Evolutionary conservation across 352 stramenopile genomes (phyloP), one percentile per base, ranked within the genome.

Genomic region (Pythium monospermum): DNA sequence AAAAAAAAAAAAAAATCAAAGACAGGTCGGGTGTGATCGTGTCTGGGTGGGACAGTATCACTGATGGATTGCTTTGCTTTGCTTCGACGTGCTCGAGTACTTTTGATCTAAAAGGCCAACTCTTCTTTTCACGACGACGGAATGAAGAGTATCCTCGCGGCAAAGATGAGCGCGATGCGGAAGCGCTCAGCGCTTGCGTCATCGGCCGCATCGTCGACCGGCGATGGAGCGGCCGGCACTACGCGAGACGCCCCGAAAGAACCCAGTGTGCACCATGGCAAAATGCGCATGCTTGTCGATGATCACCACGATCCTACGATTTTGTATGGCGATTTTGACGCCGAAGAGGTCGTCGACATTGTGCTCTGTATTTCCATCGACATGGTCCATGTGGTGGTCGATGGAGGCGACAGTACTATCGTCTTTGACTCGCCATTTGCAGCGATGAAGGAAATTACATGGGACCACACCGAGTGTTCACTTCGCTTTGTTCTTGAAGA

Each of bases 401-500:
- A 78, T 16, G 39, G n/a, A n/a, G n/a, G 66, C 10, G 51, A 72
- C 6, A 71, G 64, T 30, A 66, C 59, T 18, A 40, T 74, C 21
- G 39, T 81, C 26, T 85, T 81, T 22, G 64, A 84, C 49, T 64
- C 61, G 2, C 43, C 46, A 3, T 73, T 71, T 37, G 52, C 46
- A 0, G 13, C 54, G 21, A 63, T 89, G 45, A 85, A 76, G 48
- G 71, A 89, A 32, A 78, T 87, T 22, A 54, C 79, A 8, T 89
- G 78, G 78, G 68, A 89, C 35, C 61, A 89, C 46, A 84, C 65
- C 19, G 73, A 85, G 12, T 78, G 76, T 36, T 76, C 73, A 0
- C 40, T 89, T 7, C 47, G 59, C 12, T 87, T 89, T 38, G 49
- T 63, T 3, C 49, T 76, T 31, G 48, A 69, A 13, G 68, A 79